Percentiles rank a stretch among this genome's conserved stretches.
Evolutionary conservation across 768 basidiomycete species (phyloP).

Genomic region (Lactifluus hygrophoroides): DNA sequence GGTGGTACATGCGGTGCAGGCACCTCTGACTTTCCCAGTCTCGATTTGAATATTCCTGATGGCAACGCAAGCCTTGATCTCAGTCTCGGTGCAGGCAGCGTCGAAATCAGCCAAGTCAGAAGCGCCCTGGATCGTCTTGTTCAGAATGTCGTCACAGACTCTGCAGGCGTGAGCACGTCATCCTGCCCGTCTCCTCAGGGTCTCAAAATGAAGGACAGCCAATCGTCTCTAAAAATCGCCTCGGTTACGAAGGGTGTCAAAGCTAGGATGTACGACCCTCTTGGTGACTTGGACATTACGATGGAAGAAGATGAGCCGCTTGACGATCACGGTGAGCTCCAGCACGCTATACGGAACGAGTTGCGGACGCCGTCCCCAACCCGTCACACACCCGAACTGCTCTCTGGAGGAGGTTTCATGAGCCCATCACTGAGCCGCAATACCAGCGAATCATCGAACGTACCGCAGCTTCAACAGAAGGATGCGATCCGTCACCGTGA

Average conservation of each 20-base stretch:
- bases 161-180: slow-evolving; percentile 1
- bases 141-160: slow-evolving; percentile 27
- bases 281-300: slow-evolving; percentile 30
- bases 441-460: slow-evolving; percentile 36
- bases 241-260: slow-evolving; percentile 29
- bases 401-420: slow-evolving; percentile 16
- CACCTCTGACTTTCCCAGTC: slow-evolving; percentile 19
- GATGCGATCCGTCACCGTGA: slow-evolving; percentile 61
- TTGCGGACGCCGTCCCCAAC: slow-evolving; percentile 1
- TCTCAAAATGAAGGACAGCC: slow-evolving; percentile 18
- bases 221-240: slow-evolving; percentile 24
- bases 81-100: slow-evolving; percentile 9
- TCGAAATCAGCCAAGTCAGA: slow-evolving; percentile 29
- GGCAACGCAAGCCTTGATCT: slow-evolving; percentile 6
- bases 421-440: slow-evolving; percentile 30
- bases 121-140: slow-evolving; percentile 36
- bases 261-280: slow-evolving; percentile 27
- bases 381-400: slow-evolving; percentile 17
- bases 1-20: slow-evolving; percentile 6
- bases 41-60: slow-evolving; percentile 21
- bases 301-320: slow-evolving; percentile 24
- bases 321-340: slow-evolving; percentile 20
- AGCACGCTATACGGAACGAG: background rate
- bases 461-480: slow-evolving; percentile 45
- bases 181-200: slow-evolving; percentile 11